Evolutionary conservation across 192 early-diverging fungal species (phyloP).

Genomic region (Coemansia aciculifera): DNA sequence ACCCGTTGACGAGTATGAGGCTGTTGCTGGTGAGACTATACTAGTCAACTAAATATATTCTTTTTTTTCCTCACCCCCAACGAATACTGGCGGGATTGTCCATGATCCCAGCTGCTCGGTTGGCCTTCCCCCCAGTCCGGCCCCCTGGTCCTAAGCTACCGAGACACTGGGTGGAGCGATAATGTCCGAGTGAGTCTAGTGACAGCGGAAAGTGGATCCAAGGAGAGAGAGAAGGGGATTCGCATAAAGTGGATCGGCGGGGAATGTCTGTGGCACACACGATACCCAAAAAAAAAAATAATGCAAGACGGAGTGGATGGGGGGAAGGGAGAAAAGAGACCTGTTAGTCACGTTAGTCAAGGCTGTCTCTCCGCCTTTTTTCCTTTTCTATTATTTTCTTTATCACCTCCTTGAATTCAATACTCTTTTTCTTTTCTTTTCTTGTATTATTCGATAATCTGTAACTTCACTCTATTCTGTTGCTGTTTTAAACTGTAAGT

Average conservation of each 20-base stretch:
- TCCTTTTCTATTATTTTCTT: neutral
- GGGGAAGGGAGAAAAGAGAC: neutral
- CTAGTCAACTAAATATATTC: neutral
- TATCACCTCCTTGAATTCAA: neutral
- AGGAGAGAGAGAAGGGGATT: neutral
- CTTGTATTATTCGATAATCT: slow-evolving; percentile 1
- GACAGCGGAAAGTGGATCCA: neutral
- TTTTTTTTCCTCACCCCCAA: neutral
- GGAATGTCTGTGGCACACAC: neutral
- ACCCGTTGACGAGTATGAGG: neutral
- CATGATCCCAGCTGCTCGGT: neutral
- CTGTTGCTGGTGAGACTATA: neutral
- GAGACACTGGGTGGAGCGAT: neutral
- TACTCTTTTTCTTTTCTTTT: neutral
- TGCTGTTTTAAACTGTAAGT: neutral
- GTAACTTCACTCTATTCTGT: neutral
- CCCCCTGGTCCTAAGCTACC: slow-evolving; percentile 1
- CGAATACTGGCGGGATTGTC: neutral
- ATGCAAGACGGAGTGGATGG: neutral
- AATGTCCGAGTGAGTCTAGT: neutral
- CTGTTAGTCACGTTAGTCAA: neutral
- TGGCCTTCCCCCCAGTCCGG: neutral
- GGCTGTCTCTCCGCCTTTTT: neutral
- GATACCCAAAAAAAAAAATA: neutral
- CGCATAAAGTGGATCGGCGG: neutral